Evolutionary conservation across 306 rosid species (phyloP).

Genomic region (Glycyrrhiza uralensis): DNA sequence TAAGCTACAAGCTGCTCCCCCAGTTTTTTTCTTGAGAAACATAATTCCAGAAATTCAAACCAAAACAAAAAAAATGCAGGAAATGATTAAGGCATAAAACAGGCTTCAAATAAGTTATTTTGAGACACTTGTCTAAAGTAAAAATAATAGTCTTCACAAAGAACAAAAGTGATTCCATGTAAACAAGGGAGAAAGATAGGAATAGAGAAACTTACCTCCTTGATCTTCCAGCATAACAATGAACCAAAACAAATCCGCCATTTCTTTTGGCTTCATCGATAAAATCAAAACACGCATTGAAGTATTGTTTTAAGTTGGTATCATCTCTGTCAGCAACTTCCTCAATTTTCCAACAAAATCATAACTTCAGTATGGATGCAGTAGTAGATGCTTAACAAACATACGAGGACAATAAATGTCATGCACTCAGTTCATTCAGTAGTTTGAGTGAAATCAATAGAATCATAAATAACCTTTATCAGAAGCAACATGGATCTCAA

Average conservation of each 20-base stretch:
- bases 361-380: slow-evolving; percentile 23
- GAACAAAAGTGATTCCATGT: no score
- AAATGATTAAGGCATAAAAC: no score
- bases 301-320: slow-evolving; percentile 51
- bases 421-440: slow-evolving; percentile 9
- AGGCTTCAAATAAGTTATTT: no score
- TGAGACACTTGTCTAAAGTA: no score
- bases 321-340: slow-evolving; percentile 60
- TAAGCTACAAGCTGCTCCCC: no score
- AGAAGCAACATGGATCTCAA: not conserved
- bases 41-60: no score
- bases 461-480: not conserved
- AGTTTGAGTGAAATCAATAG: slow-evolving; percentile 2
- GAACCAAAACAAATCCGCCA: slow-evolving; percentile 76
- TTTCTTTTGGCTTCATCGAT: slow-evolving; percentile 66
- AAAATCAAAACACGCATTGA: slow-evolving; percentile 65
- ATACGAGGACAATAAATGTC: slow-evolving; percentile 6
- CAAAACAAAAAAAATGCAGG: no score
- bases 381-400: slow-evolving; percentile 21
- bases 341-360: slow-evolving; percentile 47
- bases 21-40: no score
- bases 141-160: no score
- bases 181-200: slow-evolving; percentile 10
- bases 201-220: slow-evolving; percentile 62
- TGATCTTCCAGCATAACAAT: slow-evolving; percentile 83